These are phyloP conservation scores for Eucalyptus lansdowneana DNA, from an alignment of 345 rosid species.

Conservation along the genomic window DNA sequence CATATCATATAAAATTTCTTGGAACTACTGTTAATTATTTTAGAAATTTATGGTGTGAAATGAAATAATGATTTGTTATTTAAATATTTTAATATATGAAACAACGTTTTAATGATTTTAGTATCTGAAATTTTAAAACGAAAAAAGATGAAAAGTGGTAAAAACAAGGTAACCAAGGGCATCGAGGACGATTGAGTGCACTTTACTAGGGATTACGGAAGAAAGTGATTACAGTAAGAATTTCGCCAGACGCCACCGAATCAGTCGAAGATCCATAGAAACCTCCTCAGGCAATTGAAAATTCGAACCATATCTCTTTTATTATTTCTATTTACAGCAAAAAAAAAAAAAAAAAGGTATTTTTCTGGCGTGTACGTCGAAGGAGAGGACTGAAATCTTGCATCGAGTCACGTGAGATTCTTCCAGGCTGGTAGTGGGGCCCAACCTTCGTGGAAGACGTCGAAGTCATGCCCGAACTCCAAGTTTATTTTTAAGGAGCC, in stretches of 20 bases:
- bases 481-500: background rate
- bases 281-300: background rate
- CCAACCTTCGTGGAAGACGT: slow-evolving; percentile 25
- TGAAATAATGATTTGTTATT: too few relatives aligned
- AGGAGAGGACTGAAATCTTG: slow-evolving; percentile 19
- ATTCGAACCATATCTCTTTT: background rate
- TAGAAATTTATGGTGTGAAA: fast-evolving
- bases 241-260: background rate
- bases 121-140: too few relatives aligned
- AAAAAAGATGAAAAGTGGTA: background rate
- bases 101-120: too few relatives aligned
- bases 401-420: slow-evolving; percentile 47
- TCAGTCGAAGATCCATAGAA: background rate
- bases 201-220: background rate
- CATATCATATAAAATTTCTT: too few relatives aligned
- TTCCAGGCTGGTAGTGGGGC: slow-evolving; percentile 46
- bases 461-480: slow-evolving; percentile 9
- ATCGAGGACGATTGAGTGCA: background rate
- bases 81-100: background rate
- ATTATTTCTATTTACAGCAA: background rate
- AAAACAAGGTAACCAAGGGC: background rate
- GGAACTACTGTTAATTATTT: too few relatives aligned
- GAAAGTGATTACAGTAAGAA: background rate
- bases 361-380: background rate
- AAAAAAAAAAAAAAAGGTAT: background rate